These are phyloP conservation scores for Capsella bursapastoris DNA, from an alignment of 345 rosid species.

Conservation along the genomic window DNA sequence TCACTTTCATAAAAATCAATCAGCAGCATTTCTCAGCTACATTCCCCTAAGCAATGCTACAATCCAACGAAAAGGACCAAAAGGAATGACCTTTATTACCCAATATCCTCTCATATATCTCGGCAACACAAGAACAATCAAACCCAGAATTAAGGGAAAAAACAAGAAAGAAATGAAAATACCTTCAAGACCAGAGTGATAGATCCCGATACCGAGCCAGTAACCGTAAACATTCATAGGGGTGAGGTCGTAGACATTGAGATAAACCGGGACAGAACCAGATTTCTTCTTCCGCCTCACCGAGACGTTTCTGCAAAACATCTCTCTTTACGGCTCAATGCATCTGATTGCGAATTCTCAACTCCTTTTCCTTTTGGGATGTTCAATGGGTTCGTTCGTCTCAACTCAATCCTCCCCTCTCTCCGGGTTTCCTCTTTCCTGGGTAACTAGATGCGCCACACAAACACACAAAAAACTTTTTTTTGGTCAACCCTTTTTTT, in stretches of 20 bases:
- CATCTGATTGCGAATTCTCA: constrained; percentile 15
- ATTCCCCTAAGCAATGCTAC: not conserved
- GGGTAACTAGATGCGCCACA: not conserved
- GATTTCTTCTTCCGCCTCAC: constrained; percentile 39
- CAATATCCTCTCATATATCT: not conserved
- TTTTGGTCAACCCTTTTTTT: too few relatives aligned
- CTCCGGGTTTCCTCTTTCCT: constrained; percentile 13
- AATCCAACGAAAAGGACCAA: not conserved
- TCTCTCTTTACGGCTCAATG: constrained; percentile 29
- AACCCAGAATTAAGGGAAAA: constrained; percentile 3
- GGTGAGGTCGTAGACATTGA: constrained; percentile 89
- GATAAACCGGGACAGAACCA: constrained; percentile 49
- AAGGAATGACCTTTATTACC: not conserved
- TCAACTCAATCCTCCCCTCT: not conserved
- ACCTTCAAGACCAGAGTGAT: constrained; percentile 97
- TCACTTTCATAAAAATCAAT: not conserved
- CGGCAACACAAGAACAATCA: not conserved
- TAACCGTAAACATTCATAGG: constrained; percentile 74
- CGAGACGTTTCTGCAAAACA: constrained; percentile 40
- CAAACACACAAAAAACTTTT: too few relatives aligned
- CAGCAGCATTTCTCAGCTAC: constrained; percentile 3
- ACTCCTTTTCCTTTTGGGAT: too few relatives aligned
- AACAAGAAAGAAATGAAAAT: not conserved
- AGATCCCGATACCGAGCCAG: constrained; percentile 92
- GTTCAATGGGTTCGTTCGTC: not conserved